Percentiles rank a stretch among this genome's conserved stretches.
phyloP scores from a whole-genome alignment of 2,329 filamentous ascomycete species.

The Beauveria pseudobassiana region DNA sequence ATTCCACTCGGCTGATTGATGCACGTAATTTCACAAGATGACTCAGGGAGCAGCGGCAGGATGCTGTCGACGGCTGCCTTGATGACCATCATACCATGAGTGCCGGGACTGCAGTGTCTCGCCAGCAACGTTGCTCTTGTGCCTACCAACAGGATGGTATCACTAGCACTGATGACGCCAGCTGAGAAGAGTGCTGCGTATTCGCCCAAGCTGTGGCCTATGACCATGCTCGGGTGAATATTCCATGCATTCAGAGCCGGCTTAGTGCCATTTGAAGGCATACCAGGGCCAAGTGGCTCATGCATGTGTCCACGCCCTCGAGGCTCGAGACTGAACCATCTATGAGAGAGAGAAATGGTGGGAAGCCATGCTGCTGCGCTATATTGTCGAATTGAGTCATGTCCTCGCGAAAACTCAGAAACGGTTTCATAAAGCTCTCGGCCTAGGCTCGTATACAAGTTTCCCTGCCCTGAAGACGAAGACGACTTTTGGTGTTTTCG shows the following conservation, averaged over 20 bases:
- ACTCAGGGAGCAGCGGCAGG: conserved; percentile 35
- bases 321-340: not conserved
- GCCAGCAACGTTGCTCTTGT: conserved; percentile 57
- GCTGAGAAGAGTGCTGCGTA: conserved; percentile 66
- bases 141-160: conserved; percentile 67
- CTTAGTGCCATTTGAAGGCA: conserved; percentile 44
- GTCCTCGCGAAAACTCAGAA: not conserved
- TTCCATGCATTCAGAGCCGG: conserved; percentile 43
- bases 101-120: conserved; percentile 56
- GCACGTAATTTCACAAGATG: conserved; percentile 49
- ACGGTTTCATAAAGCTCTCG: conserved; percentile 30
- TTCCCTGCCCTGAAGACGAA: conserved; percentile 45
- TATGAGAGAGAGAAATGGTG: not conserved
- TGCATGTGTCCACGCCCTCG: not conserved
- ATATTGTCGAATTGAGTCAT: not conserved
- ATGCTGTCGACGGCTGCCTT: not conserved
- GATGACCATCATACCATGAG: conserved; percentile 45
- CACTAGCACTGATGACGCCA: conserved; percentile 62
- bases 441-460: conserved; percentile 46
- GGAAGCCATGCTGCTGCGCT: not conserved
- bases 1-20: conserved; percentile 68
- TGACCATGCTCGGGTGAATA: conserved; percentile 40
- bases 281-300: not conserved
- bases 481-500: not conserved
- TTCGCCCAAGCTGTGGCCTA: conserved; percentile 62